phyloP scores from a whole-genome alignment of 2,329 filamentous ascomycete species.

The Sporothrix curviconia region DNA sequence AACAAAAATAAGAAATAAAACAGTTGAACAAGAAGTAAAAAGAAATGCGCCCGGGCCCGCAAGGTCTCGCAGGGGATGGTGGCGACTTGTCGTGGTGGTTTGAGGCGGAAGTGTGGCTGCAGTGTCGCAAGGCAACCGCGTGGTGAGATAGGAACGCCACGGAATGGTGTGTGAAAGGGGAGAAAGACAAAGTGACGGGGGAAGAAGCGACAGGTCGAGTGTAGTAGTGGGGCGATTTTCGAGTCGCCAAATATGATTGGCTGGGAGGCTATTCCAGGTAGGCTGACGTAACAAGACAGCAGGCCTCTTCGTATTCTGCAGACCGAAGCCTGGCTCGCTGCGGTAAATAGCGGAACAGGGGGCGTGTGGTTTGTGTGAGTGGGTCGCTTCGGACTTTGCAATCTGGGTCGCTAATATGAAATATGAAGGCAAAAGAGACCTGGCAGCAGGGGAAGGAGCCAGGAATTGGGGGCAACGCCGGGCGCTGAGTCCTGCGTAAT shows the following conservation, averaged over 20 bases:
- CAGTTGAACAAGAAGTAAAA: not conserved
- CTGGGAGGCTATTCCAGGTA: not conserved
- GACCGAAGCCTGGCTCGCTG: constrained; percentile 9
- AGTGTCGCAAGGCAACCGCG: constrained; percentile 21
- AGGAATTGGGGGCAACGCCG: constrained; percentile 8
- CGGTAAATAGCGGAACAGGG: not conserved
- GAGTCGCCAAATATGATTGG: constrained; percentile 20
- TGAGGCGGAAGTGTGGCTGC: constrained; percentile 3
- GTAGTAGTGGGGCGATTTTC: constrained; percentile 8
- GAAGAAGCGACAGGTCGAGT: not conserved
- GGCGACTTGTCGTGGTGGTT: constrained; percentile 6
- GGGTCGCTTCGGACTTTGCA: constrained; percentile 13
- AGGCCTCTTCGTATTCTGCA: constrained; percentile 9
- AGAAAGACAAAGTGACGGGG: not conserved
- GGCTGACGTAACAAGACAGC: constrained; percentile 22
- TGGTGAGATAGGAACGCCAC: constrained; percentile 15
- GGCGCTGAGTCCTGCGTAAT: constrained; percentile 11
- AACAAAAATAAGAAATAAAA: constrained; percentile 4
- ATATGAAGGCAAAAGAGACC: constrained; percentile 13
- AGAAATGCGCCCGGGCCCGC: too few relatives aligned
- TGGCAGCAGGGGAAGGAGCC: not conserved
- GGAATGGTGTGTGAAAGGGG: constrained; percentile 3
- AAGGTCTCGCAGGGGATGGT: constrained; percentile 8
- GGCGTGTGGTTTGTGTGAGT: constrained; percentile 6
- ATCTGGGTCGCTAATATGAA: constrained; percentile 14